phyloP scores from a whole-genome alignment of 176 grass and related monocot species.

The Raddia guianensis region DNA sequence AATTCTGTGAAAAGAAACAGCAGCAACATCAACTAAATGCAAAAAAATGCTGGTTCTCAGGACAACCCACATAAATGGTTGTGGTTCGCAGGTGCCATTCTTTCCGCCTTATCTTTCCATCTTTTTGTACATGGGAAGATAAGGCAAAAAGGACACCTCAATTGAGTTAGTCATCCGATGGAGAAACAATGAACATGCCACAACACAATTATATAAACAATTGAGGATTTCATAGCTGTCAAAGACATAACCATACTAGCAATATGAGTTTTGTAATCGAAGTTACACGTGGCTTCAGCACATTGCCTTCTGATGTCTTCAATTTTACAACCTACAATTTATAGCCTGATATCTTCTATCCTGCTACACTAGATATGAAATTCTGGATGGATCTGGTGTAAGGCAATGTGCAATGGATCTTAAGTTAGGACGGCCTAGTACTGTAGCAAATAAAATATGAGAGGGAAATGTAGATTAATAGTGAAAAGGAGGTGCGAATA shows the following conservation, averaged over 20 bases:
- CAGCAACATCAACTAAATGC: constrained; percentile 31
- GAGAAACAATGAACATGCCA: constrained; percentile 7
- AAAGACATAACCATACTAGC: constrained; percentile 19
- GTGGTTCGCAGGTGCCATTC: no score
- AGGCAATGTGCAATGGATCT: no score
- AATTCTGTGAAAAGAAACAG: constrained; percentile 33
- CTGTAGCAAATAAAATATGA: no score
- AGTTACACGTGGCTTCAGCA: constrained; percentile 20
- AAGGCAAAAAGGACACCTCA: not conserved
- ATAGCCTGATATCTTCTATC: constrained; percentile 11
- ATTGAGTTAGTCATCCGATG: constrained; percentile 7
- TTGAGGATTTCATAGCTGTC: not conserved
- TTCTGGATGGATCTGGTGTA: constrained; percentile 29
- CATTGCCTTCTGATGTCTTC: constrained; percentile 2
- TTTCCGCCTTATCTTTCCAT: no score
- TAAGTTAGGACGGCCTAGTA: no score
- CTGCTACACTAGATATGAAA: constrained; percentile 10
- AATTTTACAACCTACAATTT: constrained; percentile 21
- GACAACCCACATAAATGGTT: not conserved
- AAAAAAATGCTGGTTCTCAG: constrained; percentile 4
- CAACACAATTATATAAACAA: constrained; percentile 9
- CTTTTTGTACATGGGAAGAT: no score
- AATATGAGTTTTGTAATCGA: constrained; percentile 1
- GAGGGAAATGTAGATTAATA: no score
- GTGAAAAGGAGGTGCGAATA: no score